Evolutionary conservation across 495 filamentous ascomycete species (phyloP), one percentile per base, ranked within the genome.

Genomic region (Penicillium paradoxum): DNA sequence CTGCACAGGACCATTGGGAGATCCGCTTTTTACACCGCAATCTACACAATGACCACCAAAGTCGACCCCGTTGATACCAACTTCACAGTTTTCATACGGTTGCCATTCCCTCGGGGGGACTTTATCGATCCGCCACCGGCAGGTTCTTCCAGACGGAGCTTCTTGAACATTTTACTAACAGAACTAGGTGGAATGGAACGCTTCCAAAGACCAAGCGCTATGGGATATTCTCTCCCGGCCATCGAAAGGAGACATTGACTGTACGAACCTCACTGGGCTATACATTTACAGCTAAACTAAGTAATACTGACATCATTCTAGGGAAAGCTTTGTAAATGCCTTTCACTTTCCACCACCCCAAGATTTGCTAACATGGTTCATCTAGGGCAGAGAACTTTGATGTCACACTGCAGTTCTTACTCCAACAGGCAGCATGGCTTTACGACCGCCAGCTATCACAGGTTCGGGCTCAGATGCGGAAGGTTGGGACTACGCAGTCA

Each of bases 371-470:
- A 59, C 49, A 45, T 52, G 9, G 30, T 17, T 15, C 5, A 13
- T 55, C 6, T 53, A 88, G 84, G 41, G 81, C 84, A 18, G 68
- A 76, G 22, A 71, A 74, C 34, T 86, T 88, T 66, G 72, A 87
- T 45, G 93, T 97, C 33, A 85, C 88, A 11, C 80, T 91, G 22
- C 79, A 90, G 21, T 98, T 97, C 65, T 74, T 98, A 7, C 83
- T 96, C 5, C 91, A 97, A 66, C 90, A 97, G 67, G 90, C 89
- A 54, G 89, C 89, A 71, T 97, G 91, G 86, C 83, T 97, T 2
- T 95, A 95, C 60, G 91, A 98, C 70, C 82, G 87, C 38, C 90
- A 97, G 68, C 76, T 95, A 6, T 86, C 86, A 0, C 87, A 96
- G 65, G 87, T 96, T 32, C 83, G 88, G 57, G 90, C 89, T 6